Percentiles rank a stretch among this genome's conserved stretches.
These are phyloP conservation scores for Terfezia claveryi DNA, from an alignment of 495 filamentous ascomycete species.

Conservation along the genomic window DNA sequence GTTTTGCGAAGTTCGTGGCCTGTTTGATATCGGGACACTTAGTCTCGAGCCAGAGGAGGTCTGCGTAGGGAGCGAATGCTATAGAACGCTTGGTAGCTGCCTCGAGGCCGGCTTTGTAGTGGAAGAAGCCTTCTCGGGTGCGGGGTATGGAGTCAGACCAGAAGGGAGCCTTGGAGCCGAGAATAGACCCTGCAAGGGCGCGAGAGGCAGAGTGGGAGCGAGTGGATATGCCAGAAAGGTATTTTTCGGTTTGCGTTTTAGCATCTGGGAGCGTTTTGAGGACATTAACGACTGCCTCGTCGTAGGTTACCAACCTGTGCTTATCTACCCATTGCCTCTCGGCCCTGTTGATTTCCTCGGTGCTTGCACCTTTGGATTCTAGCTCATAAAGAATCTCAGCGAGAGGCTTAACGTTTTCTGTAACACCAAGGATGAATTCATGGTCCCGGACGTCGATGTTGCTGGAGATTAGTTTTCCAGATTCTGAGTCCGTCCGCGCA, in stretches of 20 bases:
- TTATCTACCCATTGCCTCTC: conserved; percentile 80
- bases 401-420: conserved; percentile 46
- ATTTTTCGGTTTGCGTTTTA: conserved; percentile 39
- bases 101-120: conserved; percentile 69
- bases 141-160: conserved; percentile 87
- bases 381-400: conserved; percentile 79
- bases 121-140: conserved; percentile 89
- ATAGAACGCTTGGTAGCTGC: conserved; percentile 85
- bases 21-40: conserved; percentile 65
- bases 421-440: conserved; percentile 80
- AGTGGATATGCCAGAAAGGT: conserved; percentile 32
- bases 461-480: conserved; percentile 69
- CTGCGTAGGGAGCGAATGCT: conserved; percentile 76
- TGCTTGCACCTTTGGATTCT: conserved; percentile 55
- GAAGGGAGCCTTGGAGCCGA: conserved; percentile 31
- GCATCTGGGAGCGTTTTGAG: conserved; percentile 39
- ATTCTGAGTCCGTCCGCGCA: conserved; percentile 86
- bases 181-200: conserved; percentile 39
- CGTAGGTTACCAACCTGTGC: conserved; percentile 71
- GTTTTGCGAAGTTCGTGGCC: conserved; percentile 45
- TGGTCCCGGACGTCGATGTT: conserved; percentile 86
- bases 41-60: conserved; percentile 94
- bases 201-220: conserved; percentile 48
- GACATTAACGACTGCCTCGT: conserved; percentile 65
- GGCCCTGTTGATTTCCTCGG: conserved; percentile 58